These are phyloP conservation scores for Pouteria campechiana DNA, from an alignment of 179 eudicot species.

Conservation along the genomic window DNA sequence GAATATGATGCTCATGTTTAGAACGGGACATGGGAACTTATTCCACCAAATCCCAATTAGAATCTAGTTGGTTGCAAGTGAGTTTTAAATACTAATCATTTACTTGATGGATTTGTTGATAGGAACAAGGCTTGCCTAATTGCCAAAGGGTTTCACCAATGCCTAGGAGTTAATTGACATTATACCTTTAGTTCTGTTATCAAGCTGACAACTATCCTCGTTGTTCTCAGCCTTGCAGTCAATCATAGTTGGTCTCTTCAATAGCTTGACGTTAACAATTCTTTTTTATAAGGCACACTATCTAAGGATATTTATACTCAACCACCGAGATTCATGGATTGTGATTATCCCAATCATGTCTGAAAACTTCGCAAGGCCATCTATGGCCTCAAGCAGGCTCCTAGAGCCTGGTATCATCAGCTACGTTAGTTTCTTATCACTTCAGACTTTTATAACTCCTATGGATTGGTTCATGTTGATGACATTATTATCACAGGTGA, in stretches of 20 bases:
- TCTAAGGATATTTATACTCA: background rate
- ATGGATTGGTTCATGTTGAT: too few species aligned
- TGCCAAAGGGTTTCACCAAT: background rate
- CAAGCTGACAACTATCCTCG: background rate
- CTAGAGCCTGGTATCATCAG: background rate
- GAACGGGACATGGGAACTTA: background rate
- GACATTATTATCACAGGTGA: too few species aligned
- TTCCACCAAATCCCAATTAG: background rate
- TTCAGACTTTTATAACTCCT: too few species aligned
- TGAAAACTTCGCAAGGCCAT: background rate
- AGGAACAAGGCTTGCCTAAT: background rate
- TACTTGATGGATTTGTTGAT: background rate
- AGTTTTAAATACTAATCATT: background rate
- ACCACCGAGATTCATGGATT: background rate
- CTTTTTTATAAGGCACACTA: background rate
- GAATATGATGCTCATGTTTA: background rate
- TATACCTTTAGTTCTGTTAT: background rate
- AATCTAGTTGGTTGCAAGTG: background rate
- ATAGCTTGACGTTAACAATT: background rate
- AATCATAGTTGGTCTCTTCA: background rate
- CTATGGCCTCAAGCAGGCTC: background rate
- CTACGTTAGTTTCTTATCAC: background rate
- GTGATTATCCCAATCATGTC: background rate
- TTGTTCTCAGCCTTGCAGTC: too few species aligned
- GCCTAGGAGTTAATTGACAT: background rate